Percentiles rank a stretch among this genome's conserved stretches.
These are phyloP conservation scores for Candida lessepsii DNA, from an alignment of 805 yeast genomes.

Conservation along the genomic window DNA sequence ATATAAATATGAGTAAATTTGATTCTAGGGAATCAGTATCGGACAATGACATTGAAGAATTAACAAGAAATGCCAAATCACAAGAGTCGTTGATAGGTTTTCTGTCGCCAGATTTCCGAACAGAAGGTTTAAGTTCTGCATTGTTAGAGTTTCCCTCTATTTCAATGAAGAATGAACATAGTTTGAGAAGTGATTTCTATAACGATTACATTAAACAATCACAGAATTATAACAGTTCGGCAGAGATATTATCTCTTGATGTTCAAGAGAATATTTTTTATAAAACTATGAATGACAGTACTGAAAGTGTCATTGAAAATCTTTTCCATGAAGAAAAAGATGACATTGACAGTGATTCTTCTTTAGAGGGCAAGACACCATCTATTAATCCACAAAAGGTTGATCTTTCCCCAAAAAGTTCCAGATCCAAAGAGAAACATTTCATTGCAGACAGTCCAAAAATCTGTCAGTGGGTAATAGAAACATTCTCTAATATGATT, in stretches of 20 bases:
- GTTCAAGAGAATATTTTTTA: no score
- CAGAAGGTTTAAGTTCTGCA: slow-evolving; percentile 1
- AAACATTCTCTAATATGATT: background rate
- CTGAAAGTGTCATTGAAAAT: no score
- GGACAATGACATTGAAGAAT: background rate
- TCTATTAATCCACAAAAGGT: background rate
- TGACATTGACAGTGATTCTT: background rate
- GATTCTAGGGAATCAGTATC: background rate
- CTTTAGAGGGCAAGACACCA: background rate
- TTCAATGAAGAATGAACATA: background rate
- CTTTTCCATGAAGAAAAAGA: background rate
- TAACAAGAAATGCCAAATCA: background rate
- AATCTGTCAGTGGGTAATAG: background rate
- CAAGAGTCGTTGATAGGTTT: background rate
- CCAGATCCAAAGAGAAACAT: background rate
- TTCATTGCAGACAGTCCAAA: background rate
- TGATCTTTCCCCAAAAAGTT: slow-evolving; percentile 4
- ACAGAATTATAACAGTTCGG: no score
- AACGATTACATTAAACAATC: no score
- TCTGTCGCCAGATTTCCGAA: background rate
- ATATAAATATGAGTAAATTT: no score
- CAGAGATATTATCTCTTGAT: no score
- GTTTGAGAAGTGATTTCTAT: no score
- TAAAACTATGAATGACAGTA: no score
- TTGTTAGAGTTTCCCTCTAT: background rate